These are phyloP conservation scores for Pleodorina starrii DNA, from an alignment of 139 green algal species.

Conservation along the genomic window DNA sequence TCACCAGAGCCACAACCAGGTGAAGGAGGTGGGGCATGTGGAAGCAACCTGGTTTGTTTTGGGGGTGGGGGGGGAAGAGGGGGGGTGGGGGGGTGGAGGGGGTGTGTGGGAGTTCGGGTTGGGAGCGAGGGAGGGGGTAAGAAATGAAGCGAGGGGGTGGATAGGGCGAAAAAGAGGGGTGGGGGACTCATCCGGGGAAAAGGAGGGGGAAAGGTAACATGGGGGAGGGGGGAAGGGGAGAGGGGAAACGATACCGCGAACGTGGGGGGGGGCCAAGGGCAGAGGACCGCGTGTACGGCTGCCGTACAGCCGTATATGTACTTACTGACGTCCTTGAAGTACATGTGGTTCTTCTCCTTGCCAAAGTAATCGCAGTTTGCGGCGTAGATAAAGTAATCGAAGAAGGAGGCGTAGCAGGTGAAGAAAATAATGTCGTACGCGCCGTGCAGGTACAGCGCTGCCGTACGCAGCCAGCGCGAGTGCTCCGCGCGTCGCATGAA, in stretches of 20 bases:
- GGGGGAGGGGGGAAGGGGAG: too few species aligned
- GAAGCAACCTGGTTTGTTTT: constrained; percentile 37
- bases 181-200: too few species aligned
- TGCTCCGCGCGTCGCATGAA: constrained; percentile 30
- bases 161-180: too few species aligned
- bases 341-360: background rate
- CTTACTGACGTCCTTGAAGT: constrained; percentile 38
- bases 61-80: too few species aligned
- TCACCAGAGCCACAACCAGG: background rate
- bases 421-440: constrained; percentile 43
- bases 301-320: too few species aligned
- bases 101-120: background rate
- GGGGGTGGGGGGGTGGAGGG: background rate
- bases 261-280: too few species aligned
- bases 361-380: constrained; percentile 17
- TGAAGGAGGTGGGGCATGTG: constrained; percentile 45
- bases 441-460: constrained; percentile 6
- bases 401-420: constrained; percentile 15
- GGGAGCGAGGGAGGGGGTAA: background rate
- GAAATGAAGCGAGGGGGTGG: too few species aligned
- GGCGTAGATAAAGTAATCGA: constrained; percentile 45
- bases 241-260: too few species aligned
- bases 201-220: too few species aligned
- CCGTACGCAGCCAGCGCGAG: constrained; percentile 12
- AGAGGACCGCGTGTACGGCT: too few species aligned